Base-by-base conservation (phyloP, 2,329 filamentous ascomycete genomes). In the Cladosporium sp. region DNA sequence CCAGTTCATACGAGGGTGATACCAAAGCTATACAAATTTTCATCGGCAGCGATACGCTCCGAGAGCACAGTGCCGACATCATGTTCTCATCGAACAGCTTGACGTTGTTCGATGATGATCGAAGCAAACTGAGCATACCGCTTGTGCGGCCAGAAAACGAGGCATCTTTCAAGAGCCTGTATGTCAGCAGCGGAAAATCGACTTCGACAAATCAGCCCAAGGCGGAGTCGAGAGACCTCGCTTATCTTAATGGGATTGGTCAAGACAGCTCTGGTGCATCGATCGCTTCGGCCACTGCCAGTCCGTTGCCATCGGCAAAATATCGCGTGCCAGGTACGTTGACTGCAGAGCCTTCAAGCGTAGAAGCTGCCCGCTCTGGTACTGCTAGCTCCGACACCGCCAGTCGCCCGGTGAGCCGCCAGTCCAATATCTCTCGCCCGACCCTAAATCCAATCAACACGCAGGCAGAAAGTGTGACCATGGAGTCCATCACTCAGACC, bases 111-210 rank as follows among this genome's bases (percentile, higher is more conserved):
- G 92, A 96, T 71, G 91, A 92, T 74, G 92, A 96, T 66, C 86
- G 90, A 55, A 92, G 91, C 76, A 95, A 94, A 73, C 82, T 98
- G 14, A 93, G 91, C 18, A 89, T 99, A 37, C 95, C 95, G 2
- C 90, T 99, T 70, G 93, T 97, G 49, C 88, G 95, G 31, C 95
- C 95, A 0, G 95, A 98, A 77, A 90, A 96, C 72, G 92, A 97
- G 65, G 83, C 82, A 3, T 80, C 88, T 0, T 98, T 96, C 80
- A 95, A 91, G 72, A 86, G 89, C 71, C 84, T 98, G 58, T 59
- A 59, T 26, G 57, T 60, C 46, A 60, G 63, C 18, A 65, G 63
- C 33, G 55, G 55, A 2, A 52, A 60, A 4, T 49, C 63, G 10
- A 29, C 33, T n/a, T 52, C 44, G 14, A 44, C 63, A 7, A 33